Base-by-base conservation (phyloP, 768 basidiomycete genomes). In the Strobilomyces confusus region DNA sequence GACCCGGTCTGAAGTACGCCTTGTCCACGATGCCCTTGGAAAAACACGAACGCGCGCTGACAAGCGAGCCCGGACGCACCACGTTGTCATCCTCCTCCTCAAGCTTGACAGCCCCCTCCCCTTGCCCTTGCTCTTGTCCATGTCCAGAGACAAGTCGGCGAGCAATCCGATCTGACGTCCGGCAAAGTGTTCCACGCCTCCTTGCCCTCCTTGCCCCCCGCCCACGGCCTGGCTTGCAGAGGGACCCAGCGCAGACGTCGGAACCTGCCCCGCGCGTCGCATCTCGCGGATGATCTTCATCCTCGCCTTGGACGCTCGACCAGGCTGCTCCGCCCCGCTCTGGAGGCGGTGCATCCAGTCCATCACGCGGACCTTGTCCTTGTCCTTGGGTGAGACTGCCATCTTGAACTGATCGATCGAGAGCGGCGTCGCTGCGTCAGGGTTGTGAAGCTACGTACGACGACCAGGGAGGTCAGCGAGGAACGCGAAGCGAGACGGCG, bases 11-110 rank as follows among this genome's bases (percentile, higher is more conserved):
- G 72, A 91, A 92, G 63, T 85, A 92, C 46, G 77, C 81, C 63
- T 82, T 85, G 66, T 87, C 89, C 30, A 90, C 90, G 20, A 91
- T 84, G 20, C 90, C 89, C 86, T 89, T 64, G 37, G n/a, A n/a
- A n/a, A n/a, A n/a, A n/a, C n/a, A n/a, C 54, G 32, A 45, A 46
- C 26, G 33, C 33, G 38, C 47, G 11, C 65, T 65, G 47, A 52
- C 5, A 2, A 1, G 20, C 29, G 9, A 46, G 4, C 30, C 36
- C 11, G 20, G 37, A 72, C 68, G 69, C 75, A 73, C 85, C 57
- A 89, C 80, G 54, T 86, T 81, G 49, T 87, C 78, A 55, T 88
- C 85, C 45, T 84, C 79, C 37, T 80, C 63, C 30, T 73, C 79
- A 12, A 77, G 77, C 37, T 58, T 29, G 29, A n/a, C n/a, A n/a